Percentiles rank a stretch among this genome's conserved stretches.
Evolutionary conservation across 768 basidiomycete genomes (phyloP).

Genomic region (Asterophora lycoperdoides): DNA sequence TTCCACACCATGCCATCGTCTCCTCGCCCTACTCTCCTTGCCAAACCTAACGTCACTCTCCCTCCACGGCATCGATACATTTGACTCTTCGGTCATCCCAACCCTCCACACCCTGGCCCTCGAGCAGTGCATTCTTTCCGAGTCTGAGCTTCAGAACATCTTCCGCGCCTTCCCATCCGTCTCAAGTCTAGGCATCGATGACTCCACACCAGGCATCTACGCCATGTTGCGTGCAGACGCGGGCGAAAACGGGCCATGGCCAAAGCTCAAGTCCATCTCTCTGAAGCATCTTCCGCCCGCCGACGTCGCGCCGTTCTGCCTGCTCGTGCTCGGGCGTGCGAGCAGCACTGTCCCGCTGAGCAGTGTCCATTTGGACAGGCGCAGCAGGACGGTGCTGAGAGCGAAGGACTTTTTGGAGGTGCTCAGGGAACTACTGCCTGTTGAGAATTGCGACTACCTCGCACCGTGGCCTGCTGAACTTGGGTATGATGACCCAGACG

Average conservation of each 20-base stretch:
- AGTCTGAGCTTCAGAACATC: constrained; percentile 27
- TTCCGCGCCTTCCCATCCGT: constrained; percentile 34
- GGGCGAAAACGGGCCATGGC: constrained; percentile 26
- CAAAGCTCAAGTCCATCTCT: constrained; percentile 28
- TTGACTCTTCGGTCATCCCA: constrained; percentile 30
- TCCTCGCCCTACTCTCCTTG: constrained; percentile 33
- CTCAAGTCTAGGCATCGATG: constrained; percentile 30
- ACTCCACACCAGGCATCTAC: constrained; percentile 28
- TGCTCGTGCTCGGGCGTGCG: constrained; percentile 26
- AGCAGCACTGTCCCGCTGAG: constrained; percentile 16
- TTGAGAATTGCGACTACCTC: constrained; percentile 23
- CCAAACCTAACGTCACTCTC: constrained; percentile 33
- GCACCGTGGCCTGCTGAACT: constrained; percentile 36
- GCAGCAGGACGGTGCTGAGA: constrained; percentile 32
- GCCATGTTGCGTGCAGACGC: constrained; percentile 22
- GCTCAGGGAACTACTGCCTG: constrained; percentile 25
- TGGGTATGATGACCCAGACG: constrained; percentile 34
- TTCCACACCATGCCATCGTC: constrained; percentile 28
- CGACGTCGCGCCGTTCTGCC: constrained; percentile 29
- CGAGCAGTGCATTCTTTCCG: constrained; percentile 30
- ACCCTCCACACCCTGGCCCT: constrained; percentile 32
- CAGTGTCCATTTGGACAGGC: constrained; percentile 31
- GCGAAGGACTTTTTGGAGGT: constrained; percentile 25
- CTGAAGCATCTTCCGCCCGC: constrained; percentile 28
- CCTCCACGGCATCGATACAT: constrained; percentile 31